Conservation (phyloP, 345 rosid species). For the Alliaria petiolata region DNA sequence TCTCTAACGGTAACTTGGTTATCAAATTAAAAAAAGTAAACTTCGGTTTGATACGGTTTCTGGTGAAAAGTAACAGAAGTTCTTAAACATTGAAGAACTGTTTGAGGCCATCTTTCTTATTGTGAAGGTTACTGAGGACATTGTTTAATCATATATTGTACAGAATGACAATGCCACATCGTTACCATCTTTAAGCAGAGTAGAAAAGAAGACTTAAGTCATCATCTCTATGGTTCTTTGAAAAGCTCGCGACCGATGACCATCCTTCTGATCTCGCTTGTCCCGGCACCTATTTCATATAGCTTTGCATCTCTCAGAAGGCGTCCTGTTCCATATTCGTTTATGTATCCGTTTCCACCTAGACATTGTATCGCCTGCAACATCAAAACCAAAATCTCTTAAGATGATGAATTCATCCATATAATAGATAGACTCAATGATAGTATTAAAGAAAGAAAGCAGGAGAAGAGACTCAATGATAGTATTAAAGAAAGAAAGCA, state of each 20-base stretch:
- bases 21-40: too few relatives aligned
- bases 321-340: constrained; percentile 85
- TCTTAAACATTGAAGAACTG: background rate
- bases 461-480: background rate
- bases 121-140: background rate
- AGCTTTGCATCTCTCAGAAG: constrained; percentile 91
- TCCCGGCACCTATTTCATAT: constrained; percentile 95
- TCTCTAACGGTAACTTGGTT: too few relatives aligned
- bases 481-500: background rate
- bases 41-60: too few relatives aligned
- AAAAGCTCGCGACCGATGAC: constrained; percentile 88
- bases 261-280: constrained; percentile 93
- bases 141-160: background rate
- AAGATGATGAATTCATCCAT: background rate
- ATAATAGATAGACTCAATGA: background rate
- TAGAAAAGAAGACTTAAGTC: background rate
- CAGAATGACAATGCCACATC: background rate
- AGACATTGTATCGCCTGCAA: constrained; percentile 95
- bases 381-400: constrained; percentile 9
- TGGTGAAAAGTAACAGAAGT: too few relatives aligned
- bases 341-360: constrained; percentile 94
- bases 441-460: background rate
- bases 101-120: background rate
- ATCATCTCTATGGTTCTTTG: constrained; percentile 45
- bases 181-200: constrained; percentile 3